phyloP scores from a whole-genome alignment of 805 yeast genomes.

The Sugiyamaella floridensis region DNA sequence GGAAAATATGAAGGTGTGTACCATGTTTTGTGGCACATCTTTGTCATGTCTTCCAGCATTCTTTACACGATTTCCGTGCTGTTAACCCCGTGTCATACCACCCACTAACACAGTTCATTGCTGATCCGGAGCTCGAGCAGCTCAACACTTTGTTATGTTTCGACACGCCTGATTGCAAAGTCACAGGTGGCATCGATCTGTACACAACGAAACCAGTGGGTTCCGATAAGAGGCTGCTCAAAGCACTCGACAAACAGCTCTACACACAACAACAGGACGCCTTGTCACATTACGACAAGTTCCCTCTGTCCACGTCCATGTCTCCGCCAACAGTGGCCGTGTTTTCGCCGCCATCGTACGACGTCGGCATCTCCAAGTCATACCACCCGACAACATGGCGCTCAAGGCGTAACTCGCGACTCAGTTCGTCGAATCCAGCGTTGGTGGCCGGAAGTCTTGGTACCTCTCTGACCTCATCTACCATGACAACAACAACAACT shows the following conservation, averaged over 20 bases:
- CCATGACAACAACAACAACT: neutral
- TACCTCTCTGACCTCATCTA: neutral
- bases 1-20: too few species aligned
- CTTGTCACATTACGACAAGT: slow-evolving; percentile 3
- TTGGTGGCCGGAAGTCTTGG: neutral
- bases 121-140: slow-evolving; percentile 85
- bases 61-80: too few species aligned
- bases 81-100: too few species aligned
- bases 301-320: slow-evolving; percentile 8
- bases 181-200: slow-evolving; percentile 85
- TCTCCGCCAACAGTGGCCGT: slow-evolving; percentile 20
- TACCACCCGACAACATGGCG: neutral
- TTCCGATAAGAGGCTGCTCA: slow-evolving; percentile 80
- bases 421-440: neutral
- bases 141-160: slow-evolving; percentile 81
- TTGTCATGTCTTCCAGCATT: too few species aligned
- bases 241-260: slow-evolving; percentile 76
- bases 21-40: too few species aligned
- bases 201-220: slow-evolving; percentile 93
- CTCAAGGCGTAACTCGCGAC: neutral
- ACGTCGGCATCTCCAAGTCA: neutral
- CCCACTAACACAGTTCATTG: slow-evolving; percentile 59
- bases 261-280: slow-evolving; percentile 37
- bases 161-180: slow-evolving; percentile 64
- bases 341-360: slow-evolving; percentile 22